These are phyloP conservation scores for Prunus yedoensis DNA, from an alignment of 331 rosid genomes.

Conservation along the genomic window DNA sequence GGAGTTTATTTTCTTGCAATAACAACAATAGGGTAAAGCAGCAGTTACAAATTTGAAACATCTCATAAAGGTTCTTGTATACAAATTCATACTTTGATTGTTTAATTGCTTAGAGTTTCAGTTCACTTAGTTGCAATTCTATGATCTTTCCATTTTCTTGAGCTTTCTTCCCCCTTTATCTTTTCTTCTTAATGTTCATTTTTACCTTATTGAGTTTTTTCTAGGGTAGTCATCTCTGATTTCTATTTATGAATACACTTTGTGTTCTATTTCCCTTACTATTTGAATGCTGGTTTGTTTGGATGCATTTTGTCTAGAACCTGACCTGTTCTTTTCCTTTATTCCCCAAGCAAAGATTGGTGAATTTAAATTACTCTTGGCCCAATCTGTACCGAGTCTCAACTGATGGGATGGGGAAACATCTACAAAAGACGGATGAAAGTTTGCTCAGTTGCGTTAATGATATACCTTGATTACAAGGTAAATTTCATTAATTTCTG, in stretches of 20 bases:
- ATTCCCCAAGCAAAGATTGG: constrained; percentile 9
- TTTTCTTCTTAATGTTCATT: neutral
- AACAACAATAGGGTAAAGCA: neutral
- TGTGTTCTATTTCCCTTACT: neutral
- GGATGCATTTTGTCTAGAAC: neutral
- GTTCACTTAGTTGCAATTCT: neutral
- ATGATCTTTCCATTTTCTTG: neutral
- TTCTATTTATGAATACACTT: neutral
- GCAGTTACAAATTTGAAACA: neutral
- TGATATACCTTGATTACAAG: constrained; percentile 88
- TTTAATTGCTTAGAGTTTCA: neutral
- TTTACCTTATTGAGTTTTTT: neutral
- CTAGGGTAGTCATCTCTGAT: neutral
- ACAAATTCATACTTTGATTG: neutral
- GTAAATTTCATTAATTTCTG: constrained; percentile 39
- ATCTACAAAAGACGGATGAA: constrained; percentile 67
- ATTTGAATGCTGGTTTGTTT: neutral
- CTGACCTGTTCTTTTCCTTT: neutral
- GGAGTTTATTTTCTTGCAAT: neutral
- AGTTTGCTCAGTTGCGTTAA: constrained; percentile 68
- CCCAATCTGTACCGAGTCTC: constrained; percentile 22
- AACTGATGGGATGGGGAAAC: constrained; percentile 74
- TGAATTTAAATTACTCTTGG: constrained; percentile 20
- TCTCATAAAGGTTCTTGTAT: neutral
- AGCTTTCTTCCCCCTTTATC: neutral